Base-by-base conservation (phyloP, 805 yeast genomes). In the Brettanomyces custersianus region DNA sequence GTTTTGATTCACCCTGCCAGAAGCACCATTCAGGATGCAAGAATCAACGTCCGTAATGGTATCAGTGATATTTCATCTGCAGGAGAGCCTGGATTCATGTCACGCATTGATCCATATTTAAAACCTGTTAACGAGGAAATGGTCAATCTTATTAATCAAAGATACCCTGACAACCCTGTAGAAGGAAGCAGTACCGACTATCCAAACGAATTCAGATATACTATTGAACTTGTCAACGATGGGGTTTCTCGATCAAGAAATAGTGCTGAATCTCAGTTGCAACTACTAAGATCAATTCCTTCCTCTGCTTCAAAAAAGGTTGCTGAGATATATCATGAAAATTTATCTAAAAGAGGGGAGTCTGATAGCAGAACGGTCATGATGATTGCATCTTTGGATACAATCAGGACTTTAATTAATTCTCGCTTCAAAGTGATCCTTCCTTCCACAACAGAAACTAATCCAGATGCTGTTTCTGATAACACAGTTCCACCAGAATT, bases 41-140 rank as follows among this genome's bases (percentile, higher is more conserved):
- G 81, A 43, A 63, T 62, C 34, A 10, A 30, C 6, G 25, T 40
- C 12, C 34, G 40, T 13, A 24, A 20, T 8, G 16, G 15, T 5
- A 12, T 20, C 15, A 17, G 28, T 16, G 29, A 34, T 20, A 15
- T 42, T 4, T 10, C 35, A 8, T 12, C 36, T 5, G 33, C 74
- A 21, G 85, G 85, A 18, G 74, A 73, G 48, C 80, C 83, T 28
- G 51, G 77, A 34, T 44, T 81, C 26, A 66, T 85, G 44, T 65
- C 79, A n/a, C 67, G 71, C 18, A 48, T 78, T 17, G 86, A 80
- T 54, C 79, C 83, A 4, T 24, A 78, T 10, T 60, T 81, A 32
- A 65, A 62, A 25, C 88, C 92, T 20, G 31, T 79, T 31, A 85
- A 81, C 58, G 57, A 65, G 24, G 59, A 65, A 23, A 54, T 81